Base-by-base conservation (phyloP, 1,284 basidiomycete genomes). In the Pholiota adiposa region DNA sequence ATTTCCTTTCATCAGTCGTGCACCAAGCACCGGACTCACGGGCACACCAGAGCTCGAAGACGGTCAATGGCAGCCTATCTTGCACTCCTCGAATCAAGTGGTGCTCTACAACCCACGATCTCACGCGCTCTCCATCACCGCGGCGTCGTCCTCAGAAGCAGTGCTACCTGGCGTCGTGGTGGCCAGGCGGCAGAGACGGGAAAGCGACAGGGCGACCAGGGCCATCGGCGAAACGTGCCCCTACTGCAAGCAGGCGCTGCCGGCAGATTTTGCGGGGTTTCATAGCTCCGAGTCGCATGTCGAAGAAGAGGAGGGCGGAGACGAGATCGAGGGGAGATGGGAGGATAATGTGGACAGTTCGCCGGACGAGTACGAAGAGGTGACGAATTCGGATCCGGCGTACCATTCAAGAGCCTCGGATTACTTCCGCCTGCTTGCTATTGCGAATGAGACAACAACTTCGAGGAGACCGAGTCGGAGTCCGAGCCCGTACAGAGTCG, bases 101-200 rank as follows among this genome's bases (percentile, higher is more conserved):
- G 93, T 96, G 27, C 82, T 96, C 18, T 96, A 96, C 76, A 93
- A 96, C 69, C 87, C 93, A 0, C 88, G 85, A 0, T 94, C 91
- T 0, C 93, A 96, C 71, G 93, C 92, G 0, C 79, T 96, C 12
- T 84, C 91, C 23, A 90, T 96, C 31, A 31, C 67, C 2, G 58
- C 65, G 40, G 60, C 62, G 21, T 46, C 61, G 7, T 54, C 60
- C 19, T 31, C 59, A 21, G 52, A 58, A 25, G n/a, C 41, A 16
- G 18, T 60, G 2, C 34, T 48, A 1, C 52, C 64, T 9, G 62
- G 62, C 3, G 64, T 62, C 19, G 63, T 65, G 1, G 63, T 66
- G 2, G 60, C 65, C 23, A 59, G 63, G 19, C 59, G 60, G 18
- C 59, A 59, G 36, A 41, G 61, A 43, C 59, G 60, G 27, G 54